Evolutionary conservation across 108 stramenopile species (phyloP), one percentile per base, ranked within the genome.

Genomic region (Epipyxis sp.): DNA sequence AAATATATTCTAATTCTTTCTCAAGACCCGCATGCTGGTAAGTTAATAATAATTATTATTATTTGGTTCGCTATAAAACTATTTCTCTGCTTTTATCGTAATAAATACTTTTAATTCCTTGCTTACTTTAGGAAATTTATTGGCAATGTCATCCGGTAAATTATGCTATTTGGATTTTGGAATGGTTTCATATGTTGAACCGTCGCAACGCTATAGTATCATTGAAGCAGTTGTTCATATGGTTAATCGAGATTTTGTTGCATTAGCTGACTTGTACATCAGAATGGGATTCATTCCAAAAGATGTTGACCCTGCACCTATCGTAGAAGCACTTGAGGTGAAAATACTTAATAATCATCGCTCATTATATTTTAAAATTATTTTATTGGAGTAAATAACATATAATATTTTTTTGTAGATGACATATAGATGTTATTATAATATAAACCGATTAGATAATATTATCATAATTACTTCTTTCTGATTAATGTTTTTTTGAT

Each of bases 91-190:
- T 68, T 29, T 59, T 25, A 43, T 0, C 29, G 45, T 42, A 39
- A 13, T 27, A 35, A 16, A 54, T 77, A 76, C 20, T 1, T 29
- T 1, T 67, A 77, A 39, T 77, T 76, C 61, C 69, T 78, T 39
- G 25, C 50, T 37, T 0, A 10, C 89, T 79, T 88, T 87, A 42
- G 93, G 95, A 0, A 96, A 94, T 85, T 84, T 88, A 27, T 76
- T 96, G 42, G 92, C 91, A 0, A 90, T 90, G 58, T 79, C 84
- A 1, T 89, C 92, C 76, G 93, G 95, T 10, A 78, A 91, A 35
- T 79, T 94, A 42, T 96, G 93, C 82, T 94, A 94, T 79, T 82
- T 94, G 1, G 95, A 96, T 84, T 96, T 96, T 82, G 95, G 95
- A 29, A 96, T 96, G 96, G 93, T 95, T 90, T 87, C 87, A 45